phyloP scores from a whole-genome alignment of 768 basidiomycete species.

The Kwoniella heveanensis region DNA sequence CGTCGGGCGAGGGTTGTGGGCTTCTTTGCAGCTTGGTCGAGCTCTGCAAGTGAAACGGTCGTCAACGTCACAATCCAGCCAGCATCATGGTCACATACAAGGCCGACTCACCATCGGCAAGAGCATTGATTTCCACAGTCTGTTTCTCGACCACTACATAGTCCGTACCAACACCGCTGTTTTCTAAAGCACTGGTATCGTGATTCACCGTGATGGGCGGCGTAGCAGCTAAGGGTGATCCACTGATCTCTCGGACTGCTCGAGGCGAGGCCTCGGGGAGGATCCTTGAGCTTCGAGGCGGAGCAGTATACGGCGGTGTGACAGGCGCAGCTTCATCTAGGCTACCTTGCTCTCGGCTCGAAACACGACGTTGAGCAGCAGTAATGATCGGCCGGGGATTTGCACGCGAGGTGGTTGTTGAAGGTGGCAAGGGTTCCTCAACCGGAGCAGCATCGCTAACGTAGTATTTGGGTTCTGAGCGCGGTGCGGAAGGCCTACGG shows the following conservation, averaged over 20 bases:
- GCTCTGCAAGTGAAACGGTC: constrained; percentile 42
- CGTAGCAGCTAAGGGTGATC: constrained; percentile 45
- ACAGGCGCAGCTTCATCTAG: constrained; percentile 38
- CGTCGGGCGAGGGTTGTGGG: constrained; percentile 54
- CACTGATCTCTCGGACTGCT: constrained; percentile 25
- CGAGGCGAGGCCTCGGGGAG: constrained; percentile 14
- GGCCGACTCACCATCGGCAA: constrained; percentile 75
- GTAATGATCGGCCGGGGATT: constrained; percentile 36
- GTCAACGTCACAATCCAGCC: neutral
- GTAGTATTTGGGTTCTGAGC: constrained; percentile 47
- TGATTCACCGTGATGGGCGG: constrained; percentile 41
- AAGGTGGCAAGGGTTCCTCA: constrained; percentile 11
- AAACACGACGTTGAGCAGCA: constrained; percentile 33
- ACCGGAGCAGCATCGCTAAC: constrained; percentile 27
- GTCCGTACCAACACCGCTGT: constrained; percentile 60
- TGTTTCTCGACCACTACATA: constrained; percentile 93
- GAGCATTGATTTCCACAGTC: constrained; percentile 86
- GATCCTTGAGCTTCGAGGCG: constrained; percentile 4
- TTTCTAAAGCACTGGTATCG: constrained; percentile 37
- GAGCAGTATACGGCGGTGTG: constrained; percentile 41
- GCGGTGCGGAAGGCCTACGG: constrained; percentile 19
- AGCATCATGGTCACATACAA: neutral
- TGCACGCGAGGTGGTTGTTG: constrained; percentile 17
- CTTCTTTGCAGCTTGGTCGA: constrained; percentile 56
- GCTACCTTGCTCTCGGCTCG: constrained; percentile 17